Evolutionary conservation across 169 alveolate species (phyloP).

Genomic region (Plasmodium cynomolgi): DNA sequence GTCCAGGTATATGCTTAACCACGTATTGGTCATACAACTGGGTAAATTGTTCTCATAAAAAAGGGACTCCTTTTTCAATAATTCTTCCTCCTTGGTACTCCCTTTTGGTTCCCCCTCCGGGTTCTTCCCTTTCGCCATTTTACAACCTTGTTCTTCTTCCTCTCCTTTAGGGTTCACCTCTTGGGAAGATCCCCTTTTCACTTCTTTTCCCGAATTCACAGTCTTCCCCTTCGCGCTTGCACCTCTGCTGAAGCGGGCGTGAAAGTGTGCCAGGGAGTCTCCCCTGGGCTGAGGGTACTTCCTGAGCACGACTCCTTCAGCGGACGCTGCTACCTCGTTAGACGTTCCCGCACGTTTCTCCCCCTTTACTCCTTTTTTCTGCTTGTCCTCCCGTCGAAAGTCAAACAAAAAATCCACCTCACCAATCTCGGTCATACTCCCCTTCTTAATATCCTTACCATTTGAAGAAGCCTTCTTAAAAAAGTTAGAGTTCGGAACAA

Average conservation of each 20-base stretch:
- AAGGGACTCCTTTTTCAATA: neutral
- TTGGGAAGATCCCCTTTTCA: neutral
- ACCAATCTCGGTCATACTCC: neutral
- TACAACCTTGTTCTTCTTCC: neutral
- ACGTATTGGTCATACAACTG: neutral
- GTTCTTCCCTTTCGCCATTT: neutral
- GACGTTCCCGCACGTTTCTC: neutral
- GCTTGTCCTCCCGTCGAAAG: constrained; percentile 6
- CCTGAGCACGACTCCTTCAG: neutral
- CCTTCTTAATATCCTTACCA: neutral
- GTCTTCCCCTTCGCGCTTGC: neutral
- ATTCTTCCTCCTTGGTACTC: neutral
- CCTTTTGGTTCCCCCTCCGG: neutral
- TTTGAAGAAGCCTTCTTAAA: neutral
- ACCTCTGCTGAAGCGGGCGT: constrained; percentile 3
- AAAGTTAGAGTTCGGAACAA: neutral
- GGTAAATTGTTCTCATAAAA: neutral
- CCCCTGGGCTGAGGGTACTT: neutral
- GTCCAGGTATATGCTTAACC: neutral
- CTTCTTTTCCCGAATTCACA: neutral
- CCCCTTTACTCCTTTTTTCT: neutral
- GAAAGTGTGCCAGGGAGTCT: neutral
- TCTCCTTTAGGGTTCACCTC: neutral
- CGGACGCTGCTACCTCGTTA: neutral
- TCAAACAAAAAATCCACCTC: constrained; percentile 22